phyloP scores from a whole-genome alignment of 306 rosid species.

The barrel medic (Medicago truncatula) region DNA sequence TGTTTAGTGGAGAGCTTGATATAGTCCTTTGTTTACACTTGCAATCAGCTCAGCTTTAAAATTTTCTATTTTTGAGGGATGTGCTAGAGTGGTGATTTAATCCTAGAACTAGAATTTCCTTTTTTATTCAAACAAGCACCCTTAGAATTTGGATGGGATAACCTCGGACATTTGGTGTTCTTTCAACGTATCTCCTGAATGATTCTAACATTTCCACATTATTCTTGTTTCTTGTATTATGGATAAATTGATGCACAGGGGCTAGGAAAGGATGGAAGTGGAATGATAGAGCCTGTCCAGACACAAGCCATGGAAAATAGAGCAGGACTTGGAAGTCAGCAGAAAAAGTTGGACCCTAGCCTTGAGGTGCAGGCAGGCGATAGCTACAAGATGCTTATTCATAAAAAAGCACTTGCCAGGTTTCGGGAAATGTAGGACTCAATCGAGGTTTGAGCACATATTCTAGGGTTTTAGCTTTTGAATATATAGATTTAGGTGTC shows the following conservation, averaged over 20 bases:
- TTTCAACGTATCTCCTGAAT: slow-evolving; percentile 16
- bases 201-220: slow-evolving; percentile 48
- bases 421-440: slow-evolving; percentile 82
- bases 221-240: slow-evolving; percentile 50
- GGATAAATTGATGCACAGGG: slow-evolving; percentile 69
- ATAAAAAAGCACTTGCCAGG: slow-evolving; percentile 95
- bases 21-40: slow-evolving; percentile 8
- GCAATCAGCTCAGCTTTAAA: slow-evolving; percentile 22
- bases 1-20: slow-evolving; percentile 40
- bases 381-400: slow-evolving; percentile 89
- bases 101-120: slow-evolving; percentile 14
- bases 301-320: slow-evolving; percentile 78
- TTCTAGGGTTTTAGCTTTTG: slow-evolving; percentile 38
- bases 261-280: slow-evolving; percentile 95
- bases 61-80: slow-evolving; percentile 14
- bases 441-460: slow-evolving; percentile 35
- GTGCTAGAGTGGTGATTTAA: slow-evolving; percentile 13
- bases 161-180: slow-evolving; percentile 45
- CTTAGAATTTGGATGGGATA: slow-evolving; percentile 41
- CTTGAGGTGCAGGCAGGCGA: slow-evolving; percentile 93
- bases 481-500: slow-evolving; percentile 39
- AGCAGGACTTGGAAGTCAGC: slow-evolving; percentile 97
- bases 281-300: slow-evolving; percentile 94
- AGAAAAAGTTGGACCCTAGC: slow-evolving; percentile 84
- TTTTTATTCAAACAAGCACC: slow-evolving; percentile 26